These are phyloP conservation scores for Hypoxylon fragiforme DNA, from an alignment of 495 filamentous ascomycete genomes.

Conservation along the genomic window DNA sequence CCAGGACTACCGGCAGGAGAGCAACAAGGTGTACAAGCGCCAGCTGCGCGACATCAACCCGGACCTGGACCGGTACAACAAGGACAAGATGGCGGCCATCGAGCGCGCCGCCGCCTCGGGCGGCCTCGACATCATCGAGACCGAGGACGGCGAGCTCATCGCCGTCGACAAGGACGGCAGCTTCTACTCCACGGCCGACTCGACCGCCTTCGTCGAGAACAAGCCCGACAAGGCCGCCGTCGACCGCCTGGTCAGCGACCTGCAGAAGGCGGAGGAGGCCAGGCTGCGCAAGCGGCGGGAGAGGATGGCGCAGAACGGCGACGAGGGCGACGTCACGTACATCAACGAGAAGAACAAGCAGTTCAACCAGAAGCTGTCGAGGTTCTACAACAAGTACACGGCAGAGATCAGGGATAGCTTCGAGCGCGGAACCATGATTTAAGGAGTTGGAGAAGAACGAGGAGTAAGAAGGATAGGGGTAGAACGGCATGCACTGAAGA, in stretches of 20 bases:
- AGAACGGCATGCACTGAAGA: too few relatives aligned
- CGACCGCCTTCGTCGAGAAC: constrained; percentile 77
- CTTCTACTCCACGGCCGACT: constrained; percentile 87
- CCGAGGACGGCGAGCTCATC: constrained; percentile 88
- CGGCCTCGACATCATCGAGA: constrained; percentile 89
- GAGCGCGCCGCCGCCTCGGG: constrained; percentile 79
- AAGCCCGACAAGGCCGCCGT: constrained; percentile 89
- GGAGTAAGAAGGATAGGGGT: not conserved
- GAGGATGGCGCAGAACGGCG: constrained; percentile 70
- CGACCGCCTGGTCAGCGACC: constrained; percentile 81
- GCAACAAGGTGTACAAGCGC: constrained; percentile 89
- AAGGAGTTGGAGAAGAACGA: constrained; percentile 24
- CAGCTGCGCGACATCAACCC: constrained; percentile 74
- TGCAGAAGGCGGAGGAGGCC: constrained; percentile 85
- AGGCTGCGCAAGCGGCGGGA: constrained; percentile 83
- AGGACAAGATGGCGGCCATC: constrained; percentile 80
- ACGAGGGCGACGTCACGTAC: constrained; percentile 89
- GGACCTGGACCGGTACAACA: constrained; percentile 80
- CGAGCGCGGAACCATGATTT: constrained; percentile 92
- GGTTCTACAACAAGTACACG: constrained; percentile 99
- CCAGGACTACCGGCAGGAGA: constrained; percentile 84
- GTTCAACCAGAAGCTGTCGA: constrained; percentile 93
- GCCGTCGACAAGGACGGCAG: constrained; percentile 87
- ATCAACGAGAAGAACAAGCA: constrained; percentile 99
- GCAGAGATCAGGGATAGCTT: constrained; percentile 96